Evolutionary conservation across 352 stramenopile genomes (phyloP).

Genomic region (Globisporangium cylindrosporum): DNA sequence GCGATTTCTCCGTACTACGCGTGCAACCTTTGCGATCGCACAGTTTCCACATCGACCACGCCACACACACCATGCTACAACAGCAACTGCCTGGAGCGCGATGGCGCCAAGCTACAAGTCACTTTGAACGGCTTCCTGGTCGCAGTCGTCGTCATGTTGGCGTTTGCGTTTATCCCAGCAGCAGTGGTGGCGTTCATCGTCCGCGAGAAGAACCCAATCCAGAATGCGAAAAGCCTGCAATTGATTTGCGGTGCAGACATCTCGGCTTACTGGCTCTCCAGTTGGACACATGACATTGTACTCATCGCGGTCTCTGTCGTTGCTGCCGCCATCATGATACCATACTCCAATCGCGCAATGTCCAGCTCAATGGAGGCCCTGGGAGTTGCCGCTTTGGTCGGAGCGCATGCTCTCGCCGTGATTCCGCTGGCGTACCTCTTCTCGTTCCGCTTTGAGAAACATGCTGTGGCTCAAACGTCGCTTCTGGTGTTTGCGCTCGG

Average conservation of each 20-base stretch:
- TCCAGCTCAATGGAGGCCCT: conserved; percentile 12
- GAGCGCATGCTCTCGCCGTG: conserved; percentile 20
- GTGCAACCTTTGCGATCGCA: conserved; percentile 26
- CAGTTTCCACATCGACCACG: background rate
- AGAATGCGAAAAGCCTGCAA: conserved; percentile 52
- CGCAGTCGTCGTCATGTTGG: conserved; percentile 35
- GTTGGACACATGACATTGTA: conserved; percentile 37
- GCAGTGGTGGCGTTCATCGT: conserved; percentile 45
- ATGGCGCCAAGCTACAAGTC: conserved; percentile 39
- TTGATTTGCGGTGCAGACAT: conserved; percentile 38
- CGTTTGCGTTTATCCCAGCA: conserved; percentile 46
- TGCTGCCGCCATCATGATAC: conserved; percentile 24
- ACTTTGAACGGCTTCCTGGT: conserved; percentile 45
- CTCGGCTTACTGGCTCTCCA: conserved; percentile 40
- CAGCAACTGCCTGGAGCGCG: conserved; percentile 24
- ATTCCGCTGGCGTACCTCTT: conserved; percentile 39
- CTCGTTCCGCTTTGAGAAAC: conserved; percentile 32
- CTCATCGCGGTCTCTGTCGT: conserved; percentile 30
- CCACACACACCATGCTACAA: conserved; percentile 27
- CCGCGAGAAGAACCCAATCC: conserved; percentile 42
- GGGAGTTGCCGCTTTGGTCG: conserved; percentile 22
- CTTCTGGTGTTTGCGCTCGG: conserved; percentile 30
- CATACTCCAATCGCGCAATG: conserved; percentile 24
- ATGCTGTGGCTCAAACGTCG: conserved; percentile 35
- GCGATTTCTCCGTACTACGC: conserved; percentile 38